Conservation (phyloP, 2,329 filamentous ascomycete species). For the Macroventuria anomochaeta region DNA sequence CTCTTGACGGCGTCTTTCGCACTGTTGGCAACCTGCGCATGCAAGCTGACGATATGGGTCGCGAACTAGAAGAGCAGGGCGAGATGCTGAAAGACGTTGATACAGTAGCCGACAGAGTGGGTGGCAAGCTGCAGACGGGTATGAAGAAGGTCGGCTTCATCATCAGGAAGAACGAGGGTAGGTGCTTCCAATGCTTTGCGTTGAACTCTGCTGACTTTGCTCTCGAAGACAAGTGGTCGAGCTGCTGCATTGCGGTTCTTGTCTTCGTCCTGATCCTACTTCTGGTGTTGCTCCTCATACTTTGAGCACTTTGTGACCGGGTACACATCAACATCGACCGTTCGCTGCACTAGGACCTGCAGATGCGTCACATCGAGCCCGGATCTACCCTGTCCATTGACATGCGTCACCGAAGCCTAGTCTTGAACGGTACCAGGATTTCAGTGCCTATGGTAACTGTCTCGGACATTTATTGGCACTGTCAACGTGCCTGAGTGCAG, state of each 20-base stretch:
- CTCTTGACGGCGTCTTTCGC: constrained; percentile 88
- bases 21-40: constrained; percentile 89
- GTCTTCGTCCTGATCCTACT: constrained; percentile 89
- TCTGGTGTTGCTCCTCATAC: constrained; percentile 75
- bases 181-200: neutral
- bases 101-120: constrained; percentile 82
- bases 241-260: constrained; percentile 87
- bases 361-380: neutral
- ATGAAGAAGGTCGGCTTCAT: constrained; percentile 86
- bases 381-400: too few species aligned
- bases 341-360: neutral
- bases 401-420: too few species aligned
- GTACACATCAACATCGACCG: neutral
- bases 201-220: constrained; percentile 37
- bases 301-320: constrained; percentile 53
- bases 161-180: constrained; percentile 89
- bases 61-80: constrained; percentile 92
- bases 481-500: neutral
- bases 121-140: constrained; percentile 82
- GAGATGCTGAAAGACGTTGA: constrained; percentile 89
- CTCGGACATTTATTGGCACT: neutral
- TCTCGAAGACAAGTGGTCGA: constrained; percentile 67
- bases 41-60: constrained; percentile 94
- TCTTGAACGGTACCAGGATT: too few species aligned
- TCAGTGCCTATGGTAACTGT: neutral